A percentile compares a stretch with the other conserved stretches of the same genome.
These are phyloP conservation scores for Leccinum pellstonianum DNA, from an alignment of 768 basidiomycete species.

Conservation along the genomic window DNA sequence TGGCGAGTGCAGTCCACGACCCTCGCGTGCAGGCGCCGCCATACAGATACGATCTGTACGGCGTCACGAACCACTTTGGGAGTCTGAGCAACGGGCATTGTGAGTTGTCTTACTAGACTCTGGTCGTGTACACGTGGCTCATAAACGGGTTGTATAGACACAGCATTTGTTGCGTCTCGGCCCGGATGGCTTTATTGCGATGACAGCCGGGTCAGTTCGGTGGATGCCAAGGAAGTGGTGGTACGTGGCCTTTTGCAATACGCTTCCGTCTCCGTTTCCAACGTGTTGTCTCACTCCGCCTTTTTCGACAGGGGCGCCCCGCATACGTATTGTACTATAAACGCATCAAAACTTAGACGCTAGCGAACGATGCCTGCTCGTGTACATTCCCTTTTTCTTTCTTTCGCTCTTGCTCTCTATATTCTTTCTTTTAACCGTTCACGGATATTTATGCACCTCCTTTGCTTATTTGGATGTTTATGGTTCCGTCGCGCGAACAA, in stretches of 20 bases:
- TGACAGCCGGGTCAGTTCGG: slow-evolving; percentile 80
- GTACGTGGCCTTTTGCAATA: slow-evolving; percentile 44
- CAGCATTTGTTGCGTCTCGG: slow-evolving; percentile 84
- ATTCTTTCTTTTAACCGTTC: not conserved
- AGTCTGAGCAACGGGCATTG: slow-evolving; percentile 95
- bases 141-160: slow-evolving; percentile 54
- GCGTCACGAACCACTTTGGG: slow-evolving; percentile 94
- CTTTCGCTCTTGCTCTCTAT: not conserved
- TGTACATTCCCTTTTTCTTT: not conserved
- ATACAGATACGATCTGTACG: slow-evolving; percentile 92
- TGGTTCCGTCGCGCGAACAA: slow-evolving; percentile 6
- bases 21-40: slow-evolving; percentile 83
- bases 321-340: slow-evolving; percentile 87
- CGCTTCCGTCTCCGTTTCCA: not conserved
- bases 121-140: not conserved
- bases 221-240: slow-evolving; percentile 78
- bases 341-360: slow-evolving; percentile 39
- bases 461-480: not conserved
- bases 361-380: not conserved
- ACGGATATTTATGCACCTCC: not conserved
- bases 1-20: slow-evolving; percentile 48
- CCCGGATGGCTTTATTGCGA: slow-evolving; percentile 94
- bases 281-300: slow-evolving; percentile 21
- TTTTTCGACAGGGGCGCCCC: slow-evolving; percentile 47
- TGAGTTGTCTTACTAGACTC: slow-evolving; percentile 40